A percentile compares a stretch with the other conserved stretches of the same genome.
Evolutionary conservation across 2,329 filamentous ascomycete genomes (phyloP).

Genomic region (Aspergillus chevalieri): DNA sequence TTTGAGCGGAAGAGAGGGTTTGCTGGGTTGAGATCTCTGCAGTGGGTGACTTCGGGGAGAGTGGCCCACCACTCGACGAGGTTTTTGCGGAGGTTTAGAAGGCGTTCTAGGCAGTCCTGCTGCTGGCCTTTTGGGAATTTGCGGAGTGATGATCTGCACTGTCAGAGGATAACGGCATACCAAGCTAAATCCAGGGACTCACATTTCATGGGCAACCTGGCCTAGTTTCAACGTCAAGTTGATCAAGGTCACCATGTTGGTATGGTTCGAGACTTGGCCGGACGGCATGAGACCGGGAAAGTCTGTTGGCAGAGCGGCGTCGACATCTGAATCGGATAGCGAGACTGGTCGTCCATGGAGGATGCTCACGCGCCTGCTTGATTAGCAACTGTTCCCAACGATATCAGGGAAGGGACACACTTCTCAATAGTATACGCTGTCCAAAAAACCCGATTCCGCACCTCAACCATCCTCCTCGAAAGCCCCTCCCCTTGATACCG

Average conservation of each 20-base stretch:
- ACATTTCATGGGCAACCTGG: slow-evolving; percentile 38
- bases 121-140: slow-evolving; percentile 35
- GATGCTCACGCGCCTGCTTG: slow-evolving; percentile 43
- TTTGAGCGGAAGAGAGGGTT: slow-evolving; percentile 43
- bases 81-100: slow-evolving; percentile 33
- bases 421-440: slow-evolving; percentile 53
- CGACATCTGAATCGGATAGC: slow-evolving; percentile 48
- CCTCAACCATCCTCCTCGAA: slow-evolving; percentile 46
- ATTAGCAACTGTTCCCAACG: too few species aligned
- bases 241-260: slow-evolving; percentile 44
- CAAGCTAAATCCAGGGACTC: slow-evolving; percentile 4
- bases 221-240: slow-evolving; percentile 39
- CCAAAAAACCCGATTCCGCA: slow-evolving; percentile 53
- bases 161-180: slow-evolving; percentile 3
- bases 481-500: slow-evolving; percentile 45
- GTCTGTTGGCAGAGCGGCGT: slow-evolving; percentile 48
- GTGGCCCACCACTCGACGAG: slow-evolving; percentile 40
- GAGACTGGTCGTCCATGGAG: slow-evolving; percentile 53
- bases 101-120: slow-evolving; percentile 34
- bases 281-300: slow-evolving; percentile 39
- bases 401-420: slow-evolving; percentile 22
- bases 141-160: slow-evolving; percentile 30
- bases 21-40: slow-evolving; percentile 36
- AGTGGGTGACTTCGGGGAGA: slow-evolving; percentile 33
- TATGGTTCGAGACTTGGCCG: slow-evolving; percentile 39